phyloP scores from a whole-genome alignment of 1,284 basidiomycete genomes.

The Quambalaria eucalypti region DNA sequence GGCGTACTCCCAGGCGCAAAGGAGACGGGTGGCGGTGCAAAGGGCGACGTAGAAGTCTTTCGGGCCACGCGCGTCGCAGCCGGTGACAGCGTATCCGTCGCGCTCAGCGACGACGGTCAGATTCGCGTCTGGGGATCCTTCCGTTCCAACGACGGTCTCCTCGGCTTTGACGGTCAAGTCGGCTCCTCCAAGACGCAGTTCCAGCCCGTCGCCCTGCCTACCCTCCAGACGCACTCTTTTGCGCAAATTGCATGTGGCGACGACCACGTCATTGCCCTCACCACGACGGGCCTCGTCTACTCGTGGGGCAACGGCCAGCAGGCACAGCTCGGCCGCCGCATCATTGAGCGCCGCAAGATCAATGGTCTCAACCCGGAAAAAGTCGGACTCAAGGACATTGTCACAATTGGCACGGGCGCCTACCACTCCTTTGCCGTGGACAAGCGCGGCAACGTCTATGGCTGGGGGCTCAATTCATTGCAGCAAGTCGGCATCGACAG shows the following conservation, averaged over 20 bases:
- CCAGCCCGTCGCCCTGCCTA: conserved; percentile 44
- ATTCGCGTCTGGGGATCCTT: conserved; percentile 58
- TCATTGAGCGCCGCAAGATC: conserved; percentile 58
- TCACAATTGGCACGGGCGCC: conserved; percentile 66
- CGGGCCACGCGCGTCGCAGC: conserved; percentile 71
- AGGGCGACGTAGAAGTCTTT: conserved; percentile 60
- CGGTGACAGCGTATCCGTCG: conserved; percentile 75
- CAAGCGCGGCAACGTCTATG: conserved; percentile 69
- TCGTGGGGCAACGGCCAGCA: conserved; percentile 73
- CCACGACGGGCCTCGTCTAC: conserved; percentile 71
- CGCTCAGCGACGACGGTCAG: conserved; percentile 66
- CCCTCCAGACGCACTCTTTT: conserved; percentile 55
- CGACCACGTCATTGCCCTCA: conserved; percentile 78
- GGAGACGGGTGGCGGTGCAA: conserved; percentile 58
- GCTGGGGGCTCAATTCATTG: conserved; percentile 80
- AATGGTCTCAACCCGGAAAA: conserved; percentile 74
- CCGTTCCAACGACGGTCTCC: conserved; percentile 66
- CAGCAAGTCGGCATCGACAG: conserved; percentile 58
- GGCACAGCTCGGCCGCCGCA: conserved; percentile 66
- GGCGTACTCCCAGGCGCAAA: conserved; percentile 49
- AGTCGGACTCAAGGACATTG: conserved; percentile 64
- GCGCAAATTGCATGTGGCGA: conserved; percentile 67
- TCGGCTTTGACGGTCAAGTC: conserved; percentile 67
- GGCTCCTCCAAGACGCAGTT: conserved; percentile 30
- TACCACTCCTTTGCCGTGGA: conserved; percentile 85